Percentiles rank a stretch among this genome's conserved stretches.
Evolutionary conservation across 371 early-diverging fungal genomes (phyloP).

Genomic region (Mucor piriformis): DNA sequence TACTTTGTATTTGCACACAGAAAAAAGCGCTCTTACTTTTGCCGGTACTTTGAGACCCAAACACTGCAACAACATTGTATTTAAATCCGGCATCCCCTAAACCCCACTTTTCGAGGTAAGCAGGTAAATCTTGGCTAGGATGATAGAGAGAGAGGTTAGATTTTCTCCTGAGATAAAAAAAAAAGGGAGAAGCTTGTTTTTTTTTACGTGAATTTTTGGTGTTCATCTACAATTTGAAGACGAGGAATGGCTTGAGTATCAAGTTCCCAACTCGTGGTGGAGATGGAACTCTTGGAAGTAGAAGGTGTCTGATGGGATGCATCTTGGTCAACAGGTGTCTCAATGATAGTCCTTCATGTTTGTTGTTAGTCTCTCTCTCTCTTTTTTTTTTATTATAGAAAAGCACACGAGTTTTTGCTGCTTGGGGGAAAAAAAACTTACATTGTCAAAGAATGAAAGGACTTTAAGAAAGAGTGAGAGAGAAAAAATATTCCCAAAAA

Average conservation of each 20-base stretch:
- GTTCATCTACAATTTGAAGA: constrained; percentile 83
- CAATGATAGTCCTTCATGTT: background rate
- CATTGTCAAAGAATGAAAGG: too few species aligned
- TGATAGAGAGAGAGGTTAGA: too few species aligned
- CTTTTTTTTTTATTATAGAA: too few species aligned
- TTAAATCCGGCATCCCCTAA: constrained; percentile 88
- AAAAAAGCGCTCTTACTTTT: constrained; percentile 89
- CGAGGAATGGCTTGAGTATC: constrained; percentile 53
- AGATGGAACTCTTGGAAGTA: constrained; percentile 5
- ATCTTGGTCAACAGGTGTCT: background rate
- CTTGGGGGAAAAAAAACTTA: too few species aligned
- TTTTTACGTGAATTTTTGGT: constrained; percentile 81
- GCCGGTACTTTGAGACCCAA: constrained; percentile 98
- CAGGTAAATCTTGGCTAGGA: constrained; percentile 69
- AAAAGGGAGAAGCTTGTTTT: too few species aligned
- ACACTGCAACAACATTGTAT: constrained; percentile 96
- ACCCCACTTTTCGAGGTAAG: constrained; percentile 86
- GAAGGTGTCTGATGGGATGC: background rate
- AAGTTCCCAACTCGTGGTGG: constrained; percentile 28
- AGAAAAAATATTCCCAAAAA: too few species aligned
- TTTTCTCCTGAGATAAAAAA: too few species aligned
- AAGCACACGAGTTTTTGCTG: too few species aligned
- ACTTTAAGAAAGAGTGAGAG: too few species aligned
- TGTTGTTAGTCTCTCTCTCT: too few species aligned
- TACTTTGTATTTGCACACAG: too few species aligned